A percentile compares a stretch with the other conserved stretches of the same genome.
Conservation (phyloP, 2,329 filamentous ascomycete species). For the Scolecobasidium constrictum region DNA sequence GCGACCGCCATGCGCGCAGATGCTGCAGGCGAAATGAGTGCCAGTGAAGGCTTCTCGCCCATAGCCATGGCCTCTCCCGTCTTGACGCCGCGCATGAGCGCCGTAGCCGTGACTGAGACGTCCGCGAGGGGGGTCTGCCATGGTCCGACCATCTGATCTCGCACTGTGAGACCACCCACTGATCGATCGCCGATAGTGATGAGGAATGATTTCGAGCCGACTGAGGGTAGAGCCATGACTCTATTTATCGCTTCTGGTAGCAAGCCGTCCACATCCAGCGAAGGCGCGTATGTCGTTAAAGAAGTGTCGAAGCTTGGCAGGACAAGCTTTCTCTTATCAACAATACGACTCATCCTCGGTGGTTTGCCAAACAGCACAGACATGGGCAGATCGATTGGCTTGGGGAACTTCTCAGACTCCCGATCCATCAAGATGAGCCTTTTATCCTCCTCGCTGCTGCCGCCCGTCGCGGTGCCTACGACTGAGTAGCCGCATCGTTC, state of each 20-base stretch:
- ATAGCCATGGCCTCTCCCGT: conserved; percentile 96
- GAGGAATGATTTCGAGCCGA: conserved; percentile 94
- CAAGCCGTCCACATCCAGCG: conserved; percentile 40
- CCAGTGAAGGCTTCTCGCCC: conserved; percentile 83
- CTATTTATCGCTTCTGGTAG: conserved; percentile 64
- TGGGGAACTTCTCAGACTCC: conserved; percentile 62
- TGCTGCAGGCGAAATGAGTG: conserved; percentile 78
- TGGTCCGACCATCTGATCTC: conserved; percentile 92
- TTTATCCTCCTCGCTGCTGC: conserved; percentile 53
- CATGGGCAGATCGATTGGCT: conserved; percentile 83
- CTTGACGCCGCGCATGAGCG: conserved; percentile 59
- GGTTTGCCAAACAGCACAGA: conserved; percentile 78
- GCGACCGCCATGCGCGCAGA: conserved; percentile 95
- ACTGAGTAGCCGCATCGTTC: conserved; percentile 90
- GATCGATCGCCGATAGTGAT: conserved; percentile 94
- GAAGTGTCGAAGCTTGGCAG: conserved; percentile 66
- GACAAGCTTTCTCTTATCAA: conserved; percentile 56
- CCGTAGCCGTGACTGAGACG: conserved; percentile 82
- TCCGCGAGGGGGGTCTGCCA: conserved; percentile 95
- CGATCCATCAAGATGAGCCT: conserved; percentile 72
- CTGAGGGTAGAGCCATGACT: conserved; percentile 74
- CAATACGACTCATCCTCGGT: conserved; percentile 67
- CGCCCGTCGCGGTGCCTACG: conserved; percentile 61
- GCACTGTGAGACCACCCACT: conserved; percentile 76
- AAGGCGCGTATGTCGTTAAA: conserved; percentile 55